Conservation (phyloP, 2,329 filamentous ascomycete species). For the Ceratocystis cubensis region DNA sequence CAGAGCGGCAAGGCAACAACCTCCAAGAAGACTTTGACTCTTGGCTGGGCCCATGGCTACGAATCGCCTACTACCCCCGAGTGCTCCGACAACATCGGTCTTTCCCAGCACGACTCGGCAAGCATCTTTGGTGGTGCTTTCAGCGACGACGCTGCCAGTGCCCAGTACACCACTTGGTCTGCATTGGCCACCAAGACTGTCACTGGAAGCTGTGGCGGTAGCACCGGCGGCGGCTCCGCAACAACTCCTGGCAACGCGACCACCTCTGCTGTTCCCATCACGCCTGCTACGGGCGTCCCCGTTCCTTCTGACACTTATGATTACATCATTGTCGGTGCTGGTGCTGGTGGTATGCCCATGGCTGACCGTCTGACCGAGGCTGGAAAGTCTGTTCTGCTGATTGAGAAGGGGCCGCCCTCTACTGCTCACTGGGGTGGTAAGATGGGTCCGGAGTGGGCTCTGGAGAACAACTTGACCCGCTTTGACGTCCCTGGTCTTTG, state of each 20-base stretch:
- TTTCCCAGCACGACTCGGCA: slow-evolving; percentile 40
- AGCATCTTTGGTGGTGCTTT: slow-evolving; percentile 35
- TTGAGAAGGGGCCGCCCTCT: slow-evolving; percentile 48
- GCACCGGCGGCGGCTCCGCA: background rate
- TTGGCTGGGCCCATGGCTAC: slow-evolving; percentile 46
- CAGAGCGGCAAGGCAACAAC: slow-evolving; percentile 35
- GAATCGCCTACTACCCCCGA: slow-evolving; percentile 32
- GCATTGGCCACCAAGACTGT: slow-evolving; percentile 34
- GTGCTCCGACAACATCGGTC: slow-evolving; percentile 34
- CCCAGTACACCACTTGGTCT: slow-evolving; percentile 33
- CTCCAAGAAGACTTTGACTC: slow-evolving; percentile 32
- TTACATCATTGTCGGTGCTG: slow-evolving; percentile 52
- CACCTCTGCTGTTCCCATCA: slow-evolving; percentile 27
- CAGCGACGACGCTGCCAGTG: slow-evolving; percentile 24
- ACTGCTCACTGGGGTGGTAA: slow-evolving; percentile 53
- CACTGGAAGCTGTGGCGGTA: slow-evolving; percentile 27
- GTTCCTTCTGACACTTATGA: slow-evolving; percentile 31
- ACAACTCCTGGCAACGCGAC: slow-evolving; percentile 22
- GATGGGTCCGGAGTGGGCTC: slow-evolving; percentile 49
- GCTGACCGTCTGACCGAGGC: slow-evolving; percentile 46
- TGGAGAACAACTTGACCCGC: slow-evolving; percentile 49
- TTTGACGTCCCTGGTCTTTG: slow-evolving; percentile 61
- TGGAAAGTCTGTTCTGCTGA: slow-evolving; percentile 51
- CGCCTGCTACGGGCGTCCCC: slow-evolving; percentile 4
- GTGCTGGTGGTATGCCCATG: slow-evolving; percentile 47